These are phyloP conservation scores for Ilyonectria mors-panacis DNA, from an alignment of 2,329 filamentous ascomycete genomes.

Conservation along the genomic window DNA sequence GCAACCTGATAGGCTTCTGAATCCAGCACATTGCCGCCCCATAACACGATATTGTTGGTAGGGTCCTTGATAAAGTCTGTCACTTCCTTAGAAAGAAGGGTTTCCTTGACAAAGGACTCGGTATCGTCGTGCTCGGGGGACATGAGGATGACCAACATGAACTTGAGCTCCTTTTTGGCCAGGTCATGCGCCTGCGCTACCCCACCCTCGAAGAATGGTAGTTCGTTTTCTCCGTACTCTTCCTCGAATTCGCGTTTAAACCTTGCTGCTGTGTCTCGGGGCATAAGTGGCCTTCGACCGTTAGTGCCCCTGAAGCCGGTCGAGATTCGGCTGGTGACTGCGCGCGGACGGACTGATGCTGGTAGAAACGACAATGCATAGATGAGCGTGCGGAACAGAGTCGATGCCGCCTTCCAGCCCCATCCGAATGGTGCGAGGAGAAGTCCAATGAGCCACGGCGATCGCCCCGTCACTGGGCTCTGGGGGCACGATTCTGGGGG, in stretches of 20 bases:
- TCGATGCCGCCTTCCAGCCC: constrained; percentile 79
- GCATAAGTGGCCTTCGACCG: constrained; percentile 82
- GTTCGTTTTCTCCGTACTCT: constrained; percentile 80
- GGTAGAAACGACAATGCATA: constrained; percentile 88
- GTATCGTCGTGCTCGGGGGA: constrained; percentile 97
- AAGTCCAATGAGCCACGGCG: constrained; percentile 82
- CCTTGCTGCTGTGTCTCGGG: constrained; percentile 87
- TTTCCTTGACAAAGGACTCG: constrained; percentile 83
- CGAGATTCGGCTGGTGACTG: constrained; percentile 67
- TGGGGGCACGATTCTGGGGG: constrained; percentile 87
- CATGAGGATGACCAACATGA: constrained; percentile 88
- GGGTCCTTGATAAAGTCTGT: constrained; percentile 81
- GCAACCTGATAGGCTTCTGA: constrained; percentile 95
- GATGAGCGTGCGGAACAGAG: constrained; percentile 79
- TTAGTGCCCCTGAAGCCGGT: constrained; percentile 72
- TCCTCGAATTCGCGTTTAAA: constrained; percentile 97
- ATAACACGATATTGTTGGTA: constrained; percentile 85
- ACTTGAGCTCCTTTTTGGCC: constrained; percentile 92
- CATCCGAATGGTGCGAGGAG: constrained; percentile 87
- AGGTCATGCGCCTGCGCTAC: constrained; percentile 93
- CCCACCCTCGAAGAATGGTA: constrained; percentile 89
- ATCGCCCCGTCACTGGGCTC: constrained; percentile 76
- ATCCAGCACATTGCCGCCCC: constrained; percentile 94
- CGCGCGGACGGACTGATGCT: constrained; percentile 70
- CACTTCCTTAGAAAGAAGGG: constrained; percentile 83